Conservation (phyloP, 176 grass and related monocot genomes). For the Pontederia paniculata region DNA sequence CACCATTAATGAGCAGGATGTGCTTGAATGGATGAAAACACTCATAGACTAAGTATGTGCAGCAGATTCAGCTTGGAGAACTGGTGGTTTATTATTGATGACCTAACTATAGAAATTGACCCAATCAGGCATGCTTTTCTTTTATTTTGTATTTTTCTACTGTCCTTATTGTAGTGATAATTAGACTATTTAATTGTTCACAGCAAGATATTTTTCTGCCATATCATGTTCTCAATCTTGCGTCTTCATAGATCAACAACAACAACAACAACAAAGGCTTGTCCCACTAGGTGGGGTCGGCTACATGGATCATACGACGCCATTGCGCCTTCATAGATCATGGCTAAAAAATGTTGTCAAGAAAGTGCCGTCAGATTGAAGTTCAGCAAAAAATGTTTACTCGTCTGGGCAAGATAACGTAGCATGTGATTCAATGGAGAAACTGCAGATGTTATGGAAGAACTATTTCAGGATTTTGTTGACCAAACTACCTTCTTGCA, state of each 20-base stretch:
- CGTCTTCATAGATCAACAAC: constrained; percentile 60
- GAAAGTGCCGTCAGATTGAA: constrained; percentile 68
- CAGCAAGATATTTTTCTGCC: constrained; percentile 66
- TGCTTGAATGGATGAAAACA: constrained; percentile 73
- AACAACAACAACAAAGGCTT: too few species aligned
- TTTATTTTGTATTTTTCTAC: constrained; percentile 2
- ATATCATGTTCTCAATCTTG: constrained; percentile 76
- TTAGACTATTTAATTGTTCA: constrained; percentile 9
- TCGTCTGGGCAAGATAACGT: constrained; percentile 52
- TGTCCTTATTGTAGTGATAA: not conserved
- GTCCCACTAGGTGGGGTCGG: too few species aligned
- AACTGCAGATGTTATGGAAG: constrained; percentile 45
- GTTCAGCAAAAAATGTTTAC: constrained; percentile 53
- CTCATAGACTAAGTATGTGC: constrained; percentile 54
- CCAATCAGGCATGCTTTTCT: constrained; percentile 52
- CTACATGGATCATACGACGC: too few species aligned
- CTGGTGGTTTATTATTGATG: constrained; percentile 69
- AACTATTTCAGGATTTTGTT: constrained; percentile 82
- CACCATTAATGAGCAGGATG: constrained; percentile 66
- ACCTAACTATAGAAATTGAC: constrained; percentile 60
- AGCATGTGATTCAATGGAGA: constrained; percentile 57
- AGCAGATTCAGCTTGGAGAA: constrained; percentile 53
- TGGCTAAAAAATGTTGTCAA: constrained; percentile 87
- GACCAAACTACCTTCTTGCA: constrained; percentile 68
- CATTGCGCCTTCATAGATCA: constrained; percentile 70